Evolutionary conservation across 305 asterid species (phyloP), one percentile per base, ranked within the genome.

Genomic region (Fraxinus angustifolia): DNA sequence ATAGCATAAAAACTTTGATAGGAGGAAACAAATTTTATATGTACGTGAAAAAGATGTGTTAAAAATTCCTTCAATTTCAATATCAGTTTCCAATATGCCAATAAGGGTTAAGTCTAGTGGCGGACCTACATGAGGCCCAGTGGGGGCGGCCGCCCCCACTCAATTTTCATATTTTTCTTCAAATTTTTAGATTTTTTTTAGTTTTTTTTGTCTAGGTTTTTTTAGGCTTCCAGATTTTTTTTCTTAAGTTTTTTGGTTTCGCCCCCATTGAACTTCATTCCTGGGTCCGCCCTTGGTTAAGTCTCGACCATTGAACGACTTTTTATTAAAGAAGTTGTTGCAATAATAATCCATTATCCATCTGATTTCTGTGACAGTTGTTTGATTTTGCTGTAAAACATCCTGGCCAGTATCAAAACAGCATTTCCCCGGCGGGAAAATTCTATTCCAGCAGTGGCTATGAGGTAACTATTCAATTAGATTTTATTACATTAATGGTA

Each of bases 361-460:
- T 58, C 11, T 58, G 68, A 58, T 78, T 7, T 34, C 50, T 34
- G 19, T 80, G 33, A 8, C 88, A 90, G 98, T 82, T 92, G 73
- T 92, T 88, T 56, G 91, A 87, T 33, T 94, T 94, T 73, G 94
- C 95, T 0, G 80, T 19, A 35, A 80, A 79, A 34, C 82, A 88
- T 73, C 73, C 79, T 14, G 95, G 93, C n/a, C 76, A 7, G 35
- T 94, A 92, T 83, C 91, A 90, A 16, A 75, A 82, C 68, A 90
- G 91, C 90, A 86, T 92, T 48, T 67, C 90, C n/a, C 84, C 23
- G 1, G 94, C 83, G 4, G 87, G 86, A n/a, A 80, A 83, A 38
- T 92, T 89, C 86, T 92, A 93, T 42, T 79, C 87, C 1, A 87
- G 91, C 87, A 88, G 89, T 75, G 97, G 94, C 19, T 92, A 86